Evolutionary conservation across 169 alveolate genomes (phyloP).

Genomic region (Cystoisospora suis): DNA sequence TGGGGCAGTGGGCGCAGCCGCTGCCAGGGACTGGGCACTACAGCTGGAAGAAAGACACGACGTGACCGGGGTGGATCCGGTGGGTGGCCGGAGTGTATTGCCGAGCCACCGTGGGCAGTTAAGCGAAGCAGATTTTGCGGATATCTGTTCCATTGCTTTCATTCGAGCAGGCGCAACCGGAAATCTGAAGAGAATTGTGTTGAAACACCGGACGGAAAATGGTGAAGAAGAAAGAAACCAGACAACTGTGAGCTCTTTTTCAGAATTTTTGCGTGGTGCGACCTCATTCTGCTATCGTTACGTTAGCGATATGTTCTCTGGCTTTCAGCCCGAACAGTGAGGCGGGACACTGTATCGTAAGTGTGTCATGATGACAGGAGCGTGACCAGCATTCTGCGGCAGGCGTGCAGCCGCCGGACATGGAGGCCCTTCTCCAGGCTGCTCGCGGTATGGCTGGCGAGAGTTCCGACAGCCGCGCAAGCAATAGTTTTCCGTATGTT

Average conservation of each 20-base stretch:
- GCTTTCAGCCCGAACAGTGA: neutral
- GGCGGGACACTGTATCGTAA: neutral
- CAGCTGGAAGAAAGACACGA: neutral
- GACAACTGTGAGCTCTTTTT: neutral
- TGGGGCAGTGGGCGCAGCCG: constrained; percentile 1
- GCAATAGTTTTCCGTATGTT: too few species aligned
- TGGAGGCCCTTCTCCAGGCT: too few species aligned
- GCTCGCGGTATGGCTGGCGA: too few species aligned
- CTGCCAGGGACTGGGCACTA: neutral
- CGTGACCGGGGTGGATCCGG: constrained; percentile 24
- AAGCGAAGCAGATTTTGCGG: constrained; percentile 31
- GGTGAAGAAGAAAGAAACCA: neutral
- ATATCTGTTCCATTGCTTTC: constrained; percentile 18
- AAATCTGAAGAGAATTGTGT: constrained; percentile 14
- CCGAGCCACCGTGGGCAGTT: constrained; percentile 9
- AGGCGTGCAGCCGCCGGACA: too few species aligned
- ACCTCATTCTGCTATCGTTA: constrained; percentile 38
- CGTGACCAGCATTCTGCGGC: too few species aligned
- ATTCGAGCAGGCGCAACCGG: constrained; percentile 51
- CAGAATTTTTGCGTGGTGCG: constrained; percentile 29
- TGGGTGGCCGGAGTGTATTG: constrained; percentile 34
- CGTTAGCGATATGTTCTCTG: neutral
- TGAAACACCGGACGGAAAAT: neutral
- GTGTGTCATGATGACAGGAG: too few species aligned
- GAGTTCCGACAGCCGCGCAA: too few species aligned